Evolutionary conservation across 2,329 filamentous ascomycete species (phyloP).

Genomic region (Exophiala sp.): DNA sequence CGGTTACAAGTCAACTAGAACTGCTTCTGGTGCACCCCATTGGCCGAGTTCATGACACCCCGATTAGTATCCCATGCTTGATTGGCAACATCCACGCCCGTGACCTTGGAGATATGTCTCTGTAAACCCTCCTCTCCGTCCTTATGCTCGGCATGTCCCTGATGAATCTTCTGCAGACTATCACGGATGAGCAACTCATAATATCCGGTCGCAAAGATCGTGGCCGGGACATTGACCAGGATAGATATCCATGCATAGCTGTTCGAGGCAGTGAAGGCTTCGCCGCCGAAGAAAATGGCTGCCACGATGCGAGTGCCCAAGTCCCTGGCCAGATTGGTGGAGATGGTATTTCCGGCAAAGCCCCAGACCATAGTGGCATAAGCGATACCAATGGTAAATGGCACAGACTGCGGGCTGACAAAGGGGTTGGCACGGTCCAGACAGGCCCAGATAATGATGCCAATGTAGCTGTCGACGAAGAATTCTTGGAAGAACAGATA

Average conservation of each 20-base stretch:
- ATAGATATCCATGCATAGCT: slow-evolving; percentile 51
- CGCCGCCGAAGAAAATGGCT: slow-evolving; percentile 51
- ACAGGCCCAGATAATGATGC: slow-evolving; percentile 53
- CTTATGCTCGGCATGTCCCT: slow-evolving; percentile 47
- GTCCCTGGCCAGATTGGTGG: slow-evolving; percentile 54
- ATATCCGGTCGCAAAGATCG: slow-evolving; percentile 49
- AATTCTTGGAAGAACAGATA: slow-evolving; percentile 56
- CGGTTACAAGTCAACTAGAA: too few species aligned
- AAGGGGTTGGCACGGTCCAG: slow-evolving; percentile 57
- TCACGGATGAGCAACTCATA: slow-evolving; percentile 54
- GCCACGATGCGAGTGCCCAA: slow-evolving; percentile 55
- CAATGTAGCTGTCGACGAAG: slow-evolving; percentile 53
- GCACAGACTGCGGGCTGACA: slow-evolving; percentile 43
- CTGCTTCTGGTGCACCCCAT: slow-evolving; percentile 19
- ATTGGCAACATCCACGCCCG: slow-evolving; percentile 16
- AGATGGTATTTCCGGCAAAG: slow-evolving; percentile 51
- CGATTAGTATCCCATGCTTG: slow-evolving; percentile 9
- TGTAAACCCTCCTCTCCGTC: slow-evolving; percentile 48
- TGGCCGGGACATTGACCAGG: slow-evolving; percentile 53
- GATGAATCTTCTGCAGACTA: slow-evolving; percentile 47
- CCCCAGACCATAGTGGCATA: slow-evolving; percentile 53
- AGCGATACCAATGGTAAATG: slow-evolving; percentile 52
- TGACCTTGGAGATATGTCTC: slow-evolving; percentile 39
- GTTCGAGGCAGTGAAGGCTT: slow-evolving; percentile 42
- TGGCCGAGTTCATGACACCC: slow-evolving; percentile 21